Conservation (phyloP, 1,284 basidiomycete species). For the Wallemia hederae region DNA sequence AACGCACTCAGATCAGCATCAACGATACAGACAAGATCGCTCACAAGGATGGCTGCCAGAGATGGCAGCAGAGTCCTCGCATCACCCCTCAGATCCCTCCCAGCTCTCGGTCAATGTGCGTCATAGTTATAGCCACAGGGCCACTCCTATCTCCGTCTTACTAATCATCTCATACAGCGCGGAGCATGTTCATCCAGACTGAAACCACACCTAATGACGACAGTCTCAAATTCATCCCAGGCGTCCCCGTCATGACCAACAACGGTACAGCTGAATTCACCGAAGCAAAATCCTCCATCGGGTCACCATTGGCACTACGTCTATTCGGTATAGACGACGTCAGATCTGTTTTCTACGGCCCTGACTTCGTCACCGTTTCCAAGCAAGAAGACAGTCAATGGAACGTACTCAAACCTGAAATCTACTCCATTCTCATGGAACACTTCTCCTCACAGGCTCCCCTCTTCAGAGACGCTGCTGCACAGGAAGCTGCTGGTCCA, state of each 20-base stretch:
- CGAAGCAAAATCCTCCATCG: conserved; percentile 49
- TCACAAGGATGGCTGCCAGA: background rate
- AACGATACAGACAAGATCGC: background rate
- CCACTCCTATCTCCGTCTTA: no score
- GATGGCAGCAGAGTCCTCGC: background rate
- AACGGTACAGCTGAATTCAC: conserved; percentile 74
- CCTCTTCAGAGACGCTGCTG: conserved; percentile 32
- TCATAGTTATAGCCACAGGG: background rate
- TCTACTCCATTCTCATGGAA: conserved; percentile 94
- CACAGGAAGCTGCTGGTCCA: conserved; percentile 32
- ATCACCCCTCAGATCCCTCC: background rate
- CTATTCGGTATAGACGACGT: conserved; percentile 84
- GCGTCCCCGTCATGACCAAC: conserved; percentile 53
- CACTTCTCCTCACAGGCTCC: conserved; percentile 67
- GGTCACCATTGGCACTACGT: conserved; percentile 67
- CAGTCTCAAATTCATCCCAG: conserved; percentile 92
- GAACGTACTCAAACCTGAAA: conserved; percentile 85
- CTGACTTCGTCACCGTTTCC: conserved; percentile 89
- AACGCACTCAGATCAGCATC: background rate
- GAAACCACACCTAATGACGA: conserved; percentile 92
- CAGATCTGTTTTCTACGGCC: conserved; percentile 68
- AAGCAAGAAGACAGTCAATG: conserved; percentile 66
- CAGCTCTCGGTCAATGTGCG: background rate
- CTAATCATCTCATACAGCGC: conserved; percentile 22
- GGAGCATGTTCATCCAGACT: conserved; percentile 90